Base-by-base conservation (phyloP, 495 filamentous ascomycete species). In the Polyplosphaeria fusca region DNA sequence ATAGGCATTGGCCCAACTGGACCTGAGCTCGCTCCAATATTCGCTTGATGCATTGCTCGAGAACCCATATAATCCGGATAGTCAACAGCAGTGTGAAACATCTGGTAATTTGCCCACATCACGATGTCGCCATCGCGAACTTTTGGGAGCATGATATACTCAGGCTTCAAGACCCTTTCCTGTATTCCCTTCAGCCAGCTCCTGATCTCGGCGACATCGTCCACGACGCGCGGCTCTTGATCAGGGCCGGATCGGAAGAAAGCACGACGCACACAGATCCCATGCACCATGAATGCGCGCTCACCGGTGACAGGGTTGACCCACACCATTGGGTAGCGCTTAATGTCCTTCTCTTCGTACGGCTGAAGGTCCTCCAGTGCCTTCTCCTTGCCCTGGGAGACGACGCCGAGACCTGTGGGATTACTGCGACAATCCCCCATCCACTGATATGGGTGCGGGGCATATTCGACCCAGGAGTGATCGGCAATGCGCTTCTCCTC, bases 381-480 rank as follows among this genome's bases (percentile, higher is more conserved):
- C 20, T 47, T 47, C 43, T 47, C 43, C 27, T 47, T 47, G 20
- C 69, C 71, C 47, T 70, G 60, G 27, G 54, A 66, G 3, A 64
- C 69, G 11, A 75, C 45, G 12, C 72, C 72, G 9, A 75, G 62
- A 11, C 72, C 70, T 57, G 65, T 74, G 5, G 70, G 50, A 30
- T 67, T 68, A 0, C 67, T 66, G 28, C 70, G 70, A 47, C 72
- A 72, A 22, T 67, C 55, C 25, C 65, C 67, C 52, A 73, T 71
- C 72, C 72, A 75, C 65, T 68, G 63, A 23, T 66, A 67, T 4
- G 72, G 72, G 59, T 68, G 68, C 4, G 71, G 72, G 12, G 72
- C 72, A 60, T 73, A 73, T 60, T 73, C 72, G 16, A 73, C 71
- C 71, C 70, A 73, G 22, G 68, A 71, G 60, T 75, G 59, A 52